Conservation (phyloP, 1,284 basidiomycete genomes). For the Somion occarium region DNA sequence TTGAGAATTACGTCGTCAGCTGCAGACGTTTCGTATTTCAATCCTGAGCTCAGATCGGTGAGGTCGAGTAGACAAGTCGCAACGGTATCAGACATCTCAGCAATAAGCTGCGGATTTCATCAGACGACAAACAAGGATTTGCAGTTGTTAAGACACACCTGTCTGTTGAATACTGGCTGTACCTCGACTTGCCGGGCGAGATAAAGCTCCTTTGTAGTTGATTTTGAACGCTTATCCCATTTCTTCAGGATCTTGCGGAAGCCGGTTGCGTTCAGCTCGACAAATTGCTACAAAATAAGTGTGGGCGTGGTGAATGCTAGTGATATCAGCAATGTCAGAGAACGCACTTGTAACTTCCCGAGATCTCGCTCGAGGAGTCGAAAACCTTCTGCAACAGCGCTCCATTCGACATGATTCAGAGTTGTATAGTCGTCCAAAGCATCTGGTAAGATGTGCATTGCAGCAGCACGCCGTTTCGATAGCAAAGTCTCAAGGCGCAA, state of each 20-base stretch:
- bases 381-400: constrained; percentile 94
- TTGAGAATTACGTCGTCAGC: constrained; percentile 54
- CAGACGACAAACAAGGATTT: neutral
- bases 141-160: constrained; percentile 45
- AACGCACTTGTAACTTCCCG: constrained; percentile 85
- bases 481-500: constrained; percentile 89
- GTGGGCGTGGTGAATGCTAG: constrained; percentile 14
- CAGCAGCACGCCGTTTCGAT: constrained; percentile 87
- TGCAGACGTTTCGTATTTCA: constrained; percentile 60
- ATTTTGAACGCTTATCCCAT: constrained; percentile 96
- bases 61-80: constrained; percentile 91
- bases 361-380: constrained; percentile 92
- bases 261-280: constrained; percentile 97
- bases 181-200: constrained; percentile 96
- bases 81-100: constrained; percentile 93
- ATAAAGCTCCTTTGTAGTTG: constrained; percentile 94
- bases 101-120: constrained; percentile 73
- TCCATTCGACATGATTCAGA: constrained; percentile 83
- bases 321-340: constrained; percentile 6
- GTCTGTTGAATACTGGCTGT: constrained; percentile 96
- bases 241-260: constrained; percentile 99
- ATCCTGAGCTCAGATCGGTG: constrained; percentile 76
- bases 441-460: constrained; percentile 65
- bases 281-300: constrained; percentile 71
- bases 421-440: constrained; percentile 47